A percentile compares a stretch with the other conserved stretches of the same genome.
Conservation (phyloP, 306 rosid species). For the Prunus mume region DNA sequence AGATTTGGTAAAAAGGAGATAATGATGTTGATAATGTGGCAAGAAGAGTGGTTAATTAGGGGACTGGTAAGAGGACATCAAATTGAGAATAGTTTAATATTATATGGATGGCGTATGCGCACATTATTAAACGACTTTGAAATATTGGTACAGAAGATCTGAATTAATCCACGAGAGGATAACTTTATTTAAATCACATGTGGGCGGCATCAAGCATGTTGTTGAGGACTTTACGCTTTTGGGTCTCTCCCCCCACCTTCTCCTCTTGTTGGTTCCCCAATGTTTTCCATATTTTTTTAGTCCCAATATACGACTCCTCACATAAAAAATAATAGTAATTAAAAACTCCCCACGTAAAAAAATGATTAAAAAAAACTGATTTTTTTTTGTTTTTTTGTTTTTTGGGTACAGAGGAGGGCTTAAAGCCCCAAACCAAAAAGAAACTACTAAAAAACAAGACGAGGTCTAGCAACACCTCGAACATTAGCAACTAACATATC, state of each 20-base stretch:
- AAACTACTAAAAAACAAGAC: too few relatives aligned
- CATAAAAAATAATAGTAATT: too few relatives aligned
- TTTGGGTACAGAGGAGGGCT: too few relatives aligned
- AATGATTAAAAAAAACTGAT: too few relatives aligned
- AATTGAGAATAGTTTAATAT: neutral
- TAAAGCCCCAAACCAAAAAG: too few relatives aligned
- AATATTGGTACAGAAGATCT: too few relatives aligned
- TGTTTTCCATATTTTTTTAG: neutral
- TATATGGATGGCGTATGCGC: neutral
- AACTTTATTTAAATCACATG: neutral
- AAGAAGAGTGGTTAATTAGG: neutral
- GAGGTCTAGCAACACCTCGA: too few relatives aligned
- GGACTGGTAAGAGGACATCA: neutral
- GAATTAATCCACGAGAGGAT: neutral
- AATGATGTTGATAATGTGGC: neutral
- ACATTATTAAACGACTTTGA: neutral
- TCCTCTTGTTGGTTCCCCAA: neutral
- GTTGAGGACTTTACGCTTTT: conserved; percentile 1
- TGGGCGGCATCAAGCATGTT: neutral
- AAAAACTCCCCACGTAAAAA: neutral
- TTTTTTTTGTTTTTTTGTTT: too few relatives aligned
- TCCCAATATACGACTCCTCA: too few relatives aligned
- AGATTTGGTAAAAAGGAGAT: neutral
- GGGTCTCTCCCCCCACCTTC: neutral
- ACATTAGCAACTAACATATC: too few relatives aligned